A percentile compares a stretch with the other conserved stretches of the same genome.
These are phyloP conservation scores for Hepatocystis sp. DNA, from an alignment of 169 alveolate genomes.

Conservation along the genomic window DNA sequence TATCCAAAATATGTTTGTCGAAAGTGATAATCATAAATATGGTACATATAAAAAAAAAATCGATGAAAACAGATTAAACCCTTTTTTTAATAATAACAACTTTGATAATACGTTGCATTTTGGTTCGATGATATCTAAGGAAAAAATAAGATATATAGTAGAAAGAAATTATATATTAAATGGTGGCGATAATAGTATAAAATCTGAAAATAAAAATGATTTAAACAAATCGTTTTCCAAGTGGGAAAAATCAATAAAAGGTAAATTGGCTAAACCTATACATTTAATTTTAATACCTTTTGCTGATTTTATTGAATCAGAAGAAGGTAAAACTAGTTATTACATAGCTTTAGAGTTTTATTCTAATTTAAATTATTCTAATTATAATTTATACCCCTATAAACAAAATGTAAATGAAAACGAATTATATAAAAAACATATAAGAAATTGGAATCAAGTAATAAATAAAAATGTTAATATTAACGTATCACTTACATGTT, in stretches of 20 bases:
- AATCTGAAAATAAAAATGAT: neutral
- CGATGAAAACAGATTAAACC: slow-evolving; percentile 34
- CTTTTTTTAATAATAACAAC: slow-evolving; percentile 4
- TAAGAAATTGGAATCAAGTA: slow-evolving; percentile 53
- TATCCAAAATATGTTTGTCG: slow-evolving; percentile 83
- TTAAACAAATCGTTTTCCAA: neutral
- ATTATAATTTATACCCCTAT: slow-evolving; percentile 33
- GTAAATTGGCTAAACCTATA: slow-evolving; percentile 53
- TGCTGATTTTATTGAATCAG: slow-evolving; percentile 49
- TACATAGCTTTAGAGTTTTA: slow-evolving; percentile 63
- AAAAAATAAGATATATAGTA: slow-evolving; percentile 23
- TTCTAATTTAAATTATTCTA: slow-evolving; percentile 54
- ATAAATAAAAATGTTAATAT: slow-evolving; percentile 64
- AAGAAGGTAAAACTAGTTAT: slow-evolving; percentile 44
- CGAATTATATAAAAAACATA: slow-evolving; percentile 46
- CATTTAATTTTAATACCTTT: slow-evolving; percentile 57
- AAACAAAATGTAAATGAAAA: slow-evolving; percentile 29
- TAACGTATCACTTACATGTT: slow-evolving; percentile 44
- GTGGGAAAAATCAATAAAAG: slow-evolving; percentile 58
- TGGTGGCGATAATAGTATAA: slow-evolving; percentile 26
- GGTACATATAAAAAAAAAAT: slow-evolving; percentile 8
- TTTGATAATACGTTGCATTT: slow-evolving; percentile 12
- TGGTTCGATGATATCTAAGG: slow-evolving; percentile 44
- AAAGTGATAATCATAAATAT: slow-evolving; percentile 25
- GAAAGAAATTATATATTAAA: slow-evolving; percentile 23